Evolutionary conservation across 2,329 filamentous ascomycete species (phyloP), one percentile per base, ranked within the genome.

Genomic region (Alternaria ethzedia): DNA sequence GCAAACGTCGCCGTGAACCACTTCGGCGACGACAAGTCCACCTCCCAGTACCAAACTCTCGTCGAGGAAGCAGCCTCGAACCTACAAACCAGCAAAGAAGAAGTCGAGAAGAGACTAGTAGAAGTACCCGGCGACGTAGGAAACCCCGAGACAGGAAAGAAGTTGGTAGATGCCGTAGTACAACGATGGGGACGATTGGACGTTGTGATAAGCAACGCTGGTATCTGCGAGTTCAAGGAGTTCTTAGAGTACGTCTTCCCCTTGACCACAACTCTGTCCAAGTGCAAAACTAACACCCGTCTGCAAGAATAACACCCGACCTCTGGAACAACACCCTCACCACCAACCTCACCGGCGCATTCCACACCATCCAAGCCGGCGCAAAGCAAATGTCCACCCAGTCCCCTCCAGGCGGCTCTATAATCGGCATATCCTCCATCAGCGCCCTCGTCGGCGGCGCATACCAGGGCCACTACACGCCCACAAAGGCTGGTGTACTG

Each of bases 291-390:
- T 50, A 50, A 30, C 41, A 44, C n/a, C 17, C 15, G n/a, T 28
- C 23, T 15, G 3, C 61, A 1, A 88, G 87, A 20, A 86, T 97
- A 46, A 84, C 88, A 10, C 86, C 89, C 1, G 86, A 90, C 60
- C 88, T 96, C 58, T 91, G 94, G 74, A 82, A 87, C 65, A 84
- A 85, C 58, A 96, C 93, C 3, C 84, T 96, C 44, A 84, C 87
- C 41, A 95, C 92, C 54, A 97, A 97, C 81, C 88, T 97, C 69
- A 89, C 90, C 70, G 94, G 94, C 47, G 91, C 93, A n/a, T 97
- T 96, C 83, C 94, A 94, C 82, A 86, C 92, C 36, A 90, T 91
- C 21, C 94, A 97, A 83, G 92, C 93, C 0, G 94, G 93, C 2
- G 93, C 92, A 2, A 87, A 90, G 3, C 92, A 96, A 78, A 96